Evolutionary conservation across 1,284 basidiomycete genomes (phyloP), one percentile per base, ranked within the genome.

Genomic region (Trichosporon coremiiforme): DNA sequence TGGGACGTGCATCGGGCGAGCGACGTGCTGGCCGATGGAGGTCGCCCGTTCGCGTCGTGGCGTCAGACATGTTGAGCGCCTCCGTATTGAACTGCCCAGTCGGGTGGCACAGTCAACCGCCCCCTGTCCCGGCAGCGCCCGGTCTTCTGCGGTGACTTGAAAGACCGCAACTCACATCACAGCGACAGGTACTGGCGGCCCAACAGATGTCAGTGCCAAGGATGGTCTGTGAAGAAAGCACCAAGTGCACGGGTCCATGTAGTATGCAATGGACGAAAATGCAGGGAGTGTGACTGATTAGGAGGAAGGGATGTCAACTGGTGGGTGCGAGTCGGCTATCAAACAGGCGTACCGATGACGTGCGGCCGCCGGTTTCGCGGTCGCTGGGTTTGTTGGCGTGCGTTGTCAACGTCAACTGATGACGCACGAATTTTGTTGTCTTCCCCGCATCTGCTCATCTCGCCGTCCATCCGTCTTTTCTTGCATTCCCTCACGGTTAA

Each of bases 1-100:
- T 62, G 57, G 57, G 29, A 62, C 57, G 57, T 62, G 57, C 57
- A 33, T 33, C 22, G 29, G 22, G 57, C 29, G 29, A 33, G 31
- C n/a, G 17, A 29, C 4, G 15, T 62, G 29, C 31, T 33, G 50
- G n/a, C 15, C 15, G 29, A 33, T n/a, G n/a, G 25, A 3, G 29
- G 5, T 62, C 9, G 57, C n/a, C 22, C 31, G 57, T 13, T 62
- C 29, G 29, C 6, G 31, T 62, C 17, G 57, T 62, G 57, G 57
- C 57, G 57, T 35, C 57, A n/a, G 29, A 33, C 57, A 22, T 62
- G 29, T 17, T 31, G 33, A 35, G 31, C 29, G 57, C 57, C 57
- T n/a, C 57, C 15, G 31, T 53, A 53, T 33, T 62, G 15, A 62
- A 29, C 4, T 33, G 29, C 31, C 57, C 57, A 62, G 29, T 35